Base-by-base conservation (phyloP, 164 flowering plant genomes). In the Stephania yunnanensis region DNA sequence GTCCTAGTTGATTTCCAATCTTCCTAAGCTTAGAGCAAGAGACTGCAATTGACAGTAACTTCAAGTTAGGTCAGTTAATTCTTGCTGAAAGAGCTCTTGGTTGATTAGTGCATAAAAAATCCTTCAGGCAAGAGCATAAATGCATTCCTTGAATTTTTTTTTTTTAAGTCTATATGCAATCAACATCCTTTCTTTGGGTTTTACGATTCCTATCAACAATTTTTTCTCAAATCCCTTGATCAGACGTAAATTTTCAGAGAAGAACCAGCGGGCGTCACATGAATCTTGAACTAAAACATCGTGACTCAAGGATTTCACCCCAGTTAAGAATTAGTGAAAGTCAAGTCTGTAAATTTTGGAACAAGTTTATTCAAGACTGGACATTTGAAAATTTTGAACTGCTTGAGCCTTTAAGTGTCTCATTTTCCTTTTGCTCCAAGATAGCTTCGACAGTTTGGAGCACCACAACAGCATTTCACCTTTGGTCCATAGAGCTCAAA, bases 401-500 rank as follows among this genome's bases (percentile, higher is more conserved):
- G 90, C 95, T 89, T 67, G 82, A 76, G 10, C 85, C 15, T 63
- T 77, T 78, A 46, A 83, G 36, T 50, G 76, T 86, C 36, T 75
- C 76, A 22, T 78, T 81, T 90, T 92, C 78, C 77, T 89, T 81
- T 86, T 92, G 85, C 82, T 20, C 98, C 98, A 7, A 95, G 92
- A 79, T 81, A 88, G 19, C 97, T 94, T 75, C 85, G 92, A 81
- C 97, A 95, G 61, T 87, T 89, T 75, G 81, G 46, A 85, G 98
- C 85, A 69, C 97, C 93, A 79, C 98, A 95, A 29, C 78, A 79
- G 83, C 98, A 95, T 80, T 79, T 80, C 63, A 91, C 97, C 79
- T 87, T 91, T 2, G 89, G 86, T 22, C 97, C 98, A 72, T 90
- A 95, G 74, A 86, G 97, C 73, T 90, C 92, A 84, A 91, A 95